Base-by-base conservation (phyloP, 2,329 filamentous ascomycete genomes). In the Calonectria naviculata region DNA sequence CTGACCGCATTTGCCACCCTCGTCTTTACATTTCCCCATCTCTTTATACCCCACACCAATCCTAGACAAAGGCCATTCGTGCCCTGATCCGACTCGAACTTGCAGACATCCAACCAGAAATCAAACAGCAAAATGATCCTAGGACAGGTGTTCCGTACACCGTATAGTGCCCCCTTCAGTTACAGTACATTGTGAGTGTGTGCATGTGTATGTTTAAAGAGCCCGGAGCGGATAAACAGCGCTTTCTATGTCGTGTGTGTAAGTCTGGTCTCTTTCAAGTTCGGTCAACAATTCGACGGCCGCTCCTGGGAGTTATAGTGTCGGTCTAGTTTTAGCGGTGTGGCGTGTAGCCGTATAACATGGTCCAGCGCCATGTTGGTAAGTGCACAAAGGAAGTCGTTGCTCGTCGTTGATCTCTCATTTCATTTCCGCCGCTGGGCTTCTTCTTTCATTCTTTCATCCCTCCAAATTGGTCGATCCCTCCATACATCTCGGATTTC, bases 381-480 rank as follows among this genome's bases (percentile, higher is more conserved):
- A 72, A 76, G 73, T 76, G 66, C 73, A 75, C 70, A 74, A 68
- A 49, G 62, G 64, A 75, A 72, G 72, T 71, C 76, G 73, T 78
- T 70, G 75, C 72, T 76, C 75, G 73, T 78, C 72, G 73, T 74
- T 70, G 29, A 28, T 65, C 61, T 67, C 67, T 69, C 46, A 36
- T 69, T 70, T 46, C 65, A 54, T 42, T 65, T 49, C 36, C 65
- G 54, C 46, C 21, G 56, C 58, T 65, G n/a, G 60, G 58, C 69
- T 73, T 49, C 47, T 52, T 29, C 60, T 49, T 26, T 70, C 21
- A 42, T 75, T 26, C 49, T 58, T 47, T 36, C 65, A 24, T 24
- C 42, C 56, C 36, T 61, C 54, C 61, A 65, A 72, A 41, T 65
- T 42, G 34, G 47, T 64, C 56, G 28, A 62, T 70, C 47, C 66